Base-by-base conservation (phyloP, 208 protist species). In the Acanthamoeba castellanii region DNA sequence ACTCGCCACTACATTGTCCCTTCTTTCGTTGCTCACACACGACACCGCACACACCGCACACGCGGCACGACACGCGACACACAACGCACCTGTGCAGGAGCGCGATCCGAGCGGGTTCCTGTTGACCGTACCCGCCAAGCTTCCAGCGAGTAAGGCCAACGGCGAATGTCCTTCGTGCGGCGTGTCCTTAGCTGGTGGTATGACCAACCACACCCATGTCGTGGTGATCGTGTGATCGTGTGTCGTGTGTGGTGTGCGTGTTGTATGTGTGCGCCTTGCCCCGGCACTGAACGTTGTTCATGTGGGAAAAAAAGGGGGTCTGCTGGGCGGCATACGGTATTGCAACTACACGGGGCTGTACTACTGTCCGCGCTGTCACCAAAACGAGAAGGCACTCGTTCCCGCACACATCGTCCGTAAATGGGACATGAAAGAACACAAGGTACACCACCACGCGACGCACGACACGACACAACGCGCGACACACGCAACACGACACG, bases 371-470 rank as follows among this genome's bases (percentile, higher is more conserved):
- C 34, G 47, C 42, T 85, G 76, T n/a, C 76, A 85, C 37, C 76
- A 85, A 9, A 85, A 85, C 47, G 76, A 85, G 37, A 85, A 37
- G 34, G 27, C 42, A 13, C 42, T 85, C 76, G 30, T 85, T 30
- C 76, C 76, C 7, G 76, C 76, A 9, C 76, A 30, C 37, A 85
- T 85, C 7, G 34, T 85, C 13, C 42, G 14, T 9, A 30, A 88
- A 18, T 88, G 81, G 81, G 81, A 88, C 81, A 55, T 61, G 52
- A 88, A 88, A n/a, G 50, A 64, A 37, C 52, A 18, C 52, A 88
- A 88, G 52, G 81, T 88, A 59, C 52, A 57, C 13, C 37, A 3
- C 37, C 37, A 42, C 37, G 37, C 37, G n/a, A n/a, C n/a, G n/a
- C 37, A 42, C 37, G 37, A 3, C 37, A 42, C 37, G 37, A 45